Percentiles rank a stretch among this genome's conserved stretches.
These are phyloP conservation scores for Penicillium herquei DNA, from an alignment of 495 filamentous ascomycete genomes.

Conservation along the genomic window DNA sequence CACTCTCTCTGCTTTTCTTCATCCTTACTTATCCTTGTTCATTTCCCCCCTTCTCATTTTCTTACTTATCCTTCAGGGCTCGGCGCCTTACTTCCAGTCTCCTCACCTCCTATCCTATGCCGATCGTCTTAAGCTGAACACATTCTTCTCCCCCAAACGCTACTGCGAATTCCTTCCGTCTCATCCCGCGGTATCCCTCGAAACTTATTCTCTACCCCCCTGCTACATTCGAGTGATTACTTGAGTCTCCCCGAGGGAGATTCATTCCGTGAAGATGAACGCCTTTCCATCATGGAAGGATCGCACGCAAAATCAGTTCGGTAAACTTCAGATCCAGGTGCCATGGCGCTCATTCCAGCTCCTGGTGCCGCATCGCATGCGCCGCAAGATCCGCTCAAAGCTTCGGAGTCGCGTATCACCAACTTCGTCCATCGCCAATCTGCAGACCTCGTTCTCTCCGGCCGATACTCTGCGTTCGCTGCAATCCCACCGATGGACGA, in stretches of 20 bases:
- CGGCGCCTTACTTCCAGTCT: constrained; percentile 23
- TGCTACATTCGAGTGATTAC: constrained; percentile 20
- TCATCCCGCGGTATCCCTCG: constrained; percentile 24
- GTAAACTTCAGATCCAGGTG: constrained; percentile 48
- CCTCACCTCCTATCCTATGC: constrained; percentile 23
- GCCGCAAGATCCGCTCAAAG: constrained; percentile 69
- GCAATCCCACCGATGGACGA: constrained; percentile 73
- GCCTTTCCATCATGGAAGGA: constrained; percentile 52
- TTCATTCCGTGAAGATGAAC: constrained; percentile 36
- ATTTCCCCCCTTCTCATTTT: constrained; percentile 13
- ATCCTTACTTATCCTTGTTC: constrained; percentile 5
- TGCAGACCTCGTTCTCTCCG: constrained; percentile 80
- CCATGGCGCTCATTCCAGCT: constrained; percentile 53
- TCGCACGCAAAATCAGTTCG: constrained; percentile 47
- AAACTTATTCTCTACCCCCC: constrained; percentile 12
- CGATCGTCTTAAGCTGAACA: constrained; percentile 32
- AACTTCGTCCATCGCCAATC: constrained; percentile 66
- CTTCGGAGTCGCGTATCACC: constrained; percentile 70
- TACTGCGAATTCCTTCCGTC: constrained; percentile 21
- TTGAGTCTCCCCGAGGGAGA: constrained; percentile 24
- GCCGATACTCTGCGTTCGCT: constrained; percentile 69
- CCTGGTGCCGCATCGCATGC: constrained; percentile 66
- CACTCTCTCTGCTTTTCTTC: constrained; percentile 16
- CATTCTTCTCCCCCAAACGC: constrained; percentile 14
- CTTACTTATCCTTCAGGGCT: constrained; percentile 20